A percentile compares a stretch with the other conserved stretches of the same genome.
Conservation (phyloP, 805 yeast genomes). For the Yarrowia sp. region DNA sequence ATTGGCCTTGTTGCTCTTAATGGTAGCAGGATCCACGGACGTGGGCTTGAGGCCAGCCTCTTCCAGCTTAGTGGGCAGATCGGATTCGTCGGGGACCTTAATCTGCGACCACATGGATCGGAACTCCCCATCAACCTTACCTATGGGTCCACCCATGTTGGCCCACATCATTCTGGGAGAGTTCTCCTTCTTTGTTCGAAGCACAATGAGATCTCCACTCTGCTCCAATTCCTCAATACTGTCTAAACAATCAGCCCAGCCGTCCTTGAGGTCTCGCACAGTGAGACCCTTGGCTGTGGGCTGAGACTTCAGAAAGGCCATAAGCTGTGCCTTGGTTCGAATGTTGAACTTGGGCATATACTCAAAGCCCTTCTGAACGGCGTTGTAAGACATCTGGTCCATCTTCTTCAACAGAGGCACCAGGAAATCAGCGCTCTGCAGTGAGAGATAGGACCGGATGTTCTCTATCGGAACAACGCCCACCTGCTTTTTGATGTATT, state of each 20-base stretch:
- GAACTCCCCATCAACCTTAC: slow-evolving; percentile 79
- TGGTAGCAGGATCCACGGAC: slow-evolving; percentile 95
- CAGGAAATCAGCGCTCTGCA: slow-evolving; percentile 67
- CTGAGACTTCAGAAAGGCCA: slow-evolving; percentile 76
- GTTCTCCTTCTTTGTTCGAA: slow-evolving; percentile 91
- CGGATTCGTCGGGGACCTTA: slow-evolving; percentile 81
- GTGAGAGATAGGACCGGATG: slow-evolving; percentile 68
- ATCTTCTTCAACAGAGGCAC: slow-evolving; percentile 75
- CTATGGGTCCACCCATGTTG: slow-evolving; percentile 76
- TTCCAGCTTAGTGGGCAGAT: slow-evolving; percentile 76
- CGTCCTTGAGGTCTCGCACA: slow-evolving; percentile 83
- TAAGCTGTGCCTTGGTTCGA: slow-evolving; percentile 75
- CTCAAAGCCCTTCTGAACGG: slow-evolving; percentile 69
- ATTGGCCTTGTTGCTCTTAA: slow-evolving; percentile 66
- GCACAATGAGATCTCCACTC: slow-evolving; percentile 77
- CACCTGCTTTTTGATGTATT: slow-evolving; percentile 75
- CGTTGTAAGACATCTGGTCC: slow-evolving; percentile 76
- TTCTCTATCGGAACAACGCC: slow-evolving; percentile 71
- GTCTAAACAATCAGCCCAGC: slow-evolving; percentile 90
- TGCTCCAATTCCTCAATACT: slow-evolving; percentile 81
- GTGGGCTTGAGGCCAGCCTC: slow-evolving; percentile 95
- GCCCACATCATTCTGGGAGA: slow-evolving; percentile 94
- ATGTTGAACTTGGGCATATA: slow-evolving; percentile 91
- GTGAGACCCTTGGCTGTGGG: slow-evolving; percentile 86
- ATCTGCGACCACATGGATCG: slow-evolving; percentile 80